Evolutionary conservation across 2,329 filamentous ascomycete genomes (phyloP).

Genomic region (Aspergillus transmontanensis): DNA sequence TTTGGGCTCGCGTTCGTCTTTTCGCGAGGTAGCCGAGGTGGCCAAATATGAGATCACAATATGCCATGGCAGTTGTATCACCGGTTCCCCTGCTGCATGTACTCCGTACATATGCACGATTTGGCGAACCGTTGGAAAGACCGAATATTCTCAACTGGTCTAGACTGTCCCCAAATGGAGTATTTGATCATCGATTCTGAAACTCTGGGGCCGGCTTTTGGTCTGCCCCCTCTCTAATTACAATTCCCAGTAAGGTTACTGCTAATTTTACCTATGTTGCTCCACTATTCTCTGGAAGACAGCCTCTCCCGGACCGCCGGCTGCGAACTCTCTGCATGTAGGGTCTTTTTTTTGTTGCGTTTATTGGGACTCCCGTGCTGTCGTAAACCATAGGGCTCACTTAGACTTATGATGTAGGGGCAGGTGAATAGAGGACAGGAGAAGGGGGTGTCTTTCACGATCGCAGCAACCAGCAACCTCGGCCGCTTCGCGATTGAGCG

Average conservation of each 20-base stretch:
- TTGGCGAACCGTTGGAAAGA: background rate
- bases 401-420: background rate
- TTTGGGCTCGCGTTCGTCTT: background rate
- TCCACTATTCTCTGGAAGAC: background rate
- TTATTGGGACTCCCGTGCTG: background rate
- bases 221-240: background rate
- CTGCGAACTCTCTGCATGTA: background rate
- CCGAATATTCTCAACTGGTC: background rate
- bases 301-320: background rate
- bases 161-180: background rate
- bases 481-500: background rate
- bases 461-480: background rate
- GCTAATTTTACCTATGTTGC: background rate
- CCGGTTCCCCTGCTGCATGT: background rate
- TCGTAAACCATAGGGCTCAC: background rate
- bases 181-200: background rate
- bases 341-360: background rate
- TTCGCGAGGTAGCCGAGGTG: background rate
- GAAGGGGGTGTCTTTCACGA: background rate
- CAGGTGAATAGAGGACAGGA: background rate
- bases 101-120: background rate
- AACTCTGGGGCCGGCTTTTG: background rate
- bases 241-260: background rate
- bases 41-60: background rate
- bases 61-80: background rate